Base-by-base conservation (phyloP, 2,329 filamentous ascomycete species). In the Pleomassaria siparia region DNA sequence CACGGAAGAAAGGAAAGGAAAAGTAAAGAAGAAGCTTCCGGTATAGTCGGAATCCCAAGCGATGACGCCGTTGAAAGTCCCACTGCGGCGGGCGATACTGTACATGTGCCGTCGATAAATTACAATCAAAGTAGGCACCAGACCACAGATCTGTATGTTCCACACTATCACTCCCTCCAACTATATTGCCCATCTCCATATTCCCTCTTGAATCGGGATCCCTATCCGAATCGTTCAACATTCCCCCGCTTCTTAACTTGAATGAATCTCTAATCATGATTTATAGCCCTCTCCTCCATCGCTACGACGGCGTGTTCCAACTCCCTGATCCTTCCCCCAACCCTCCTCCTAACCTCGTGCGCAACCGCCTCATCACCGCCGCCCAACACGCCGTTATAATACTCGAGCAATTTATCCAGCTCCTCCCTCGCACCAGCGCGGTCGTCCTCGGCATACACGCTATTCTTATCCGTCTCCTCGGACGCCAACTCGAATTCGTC, bases 401-500 rank as follows among this genome's bases (percentile, higher is more conserved):
- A 76, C 41, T 73, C 70, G 50, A 79, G 67, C 44, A 82, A 67
- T 51, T 69, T 72, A 32, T 73, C 72, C 45, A 83, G 56, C 54
- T 80, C 80, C 59, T 80, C 78, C 10, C 75, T 60, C 25, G 80
- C 79, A 20, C 79, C 79, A 15, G 73, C 75, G 4, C 80, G 68
- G 51, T 82, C 79, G 21, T 78, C 78, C 15, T 75, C 71, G 2
- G 80, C 80, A 62, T 82, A 82, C 25, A 80, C 75, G 10, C 77
- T 78, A 47, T 76, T 75, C 65, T 79, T 80, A 53, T 76, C 72
- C 15, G 75, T 78, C 58, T 79, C 76, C 50, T 80, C 77, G 45
- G 72, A 68, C 24, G 76, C 77, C 25, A 78, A 78, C 46, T 80
- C 76, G 56, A 79, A 79, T 62, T 72, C 69, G 55, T 72, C 70